Evolutionary conservation across 2,329 filamentous ascomycete genomes (phyloP).

Genomic region (Colletotrichum destructivum): DNA sequence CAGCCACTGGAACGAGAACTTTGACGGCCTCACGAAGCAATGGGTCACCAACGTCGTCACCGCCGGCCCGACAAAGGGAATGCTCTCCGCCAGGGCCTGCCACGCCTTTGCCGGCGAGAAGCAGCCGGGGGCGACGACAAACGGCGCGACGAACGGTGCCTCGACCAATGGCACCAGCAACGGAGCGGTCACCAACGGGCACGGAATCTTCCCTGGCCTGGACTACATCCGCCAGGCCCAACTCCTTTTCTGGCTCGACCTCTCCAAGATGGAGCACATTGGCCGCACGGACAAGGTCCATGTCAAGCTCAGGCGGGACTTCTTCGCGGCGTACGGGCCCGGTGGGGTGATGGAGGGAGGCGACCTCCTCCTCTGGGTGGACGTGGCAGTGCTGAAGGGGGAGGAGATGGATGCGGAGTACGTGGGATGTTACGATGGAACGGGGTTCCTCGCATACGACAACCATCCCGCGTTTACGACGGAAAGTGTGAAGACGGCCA

Average conservation of each 20-base stretch:
- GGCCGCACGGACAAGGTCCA: slow-evolving; percentile 35
- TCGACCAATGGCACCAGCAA: slow-evolving; percentile 17
- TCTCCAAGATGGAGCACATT: slow-evolving; percentile 39
- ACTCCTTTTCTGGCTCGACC: slow-evolving; percentile 36
- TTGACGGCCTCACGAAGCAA: slow-evolving; percentile 37
- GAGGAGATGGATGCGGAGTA: slow-evolving; percentile 40
- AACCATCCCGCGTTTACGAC: slow-evolving; percentile 22
- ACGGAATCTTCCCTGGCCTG: slow-evolving; percentile 33
- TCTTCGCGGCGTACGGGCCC: slow-evolving; percentile 33
- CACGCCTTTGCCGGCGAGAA: slow-evolving; percentile 35
- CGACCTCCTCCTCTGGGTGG: slow-evolving; percentile 37
- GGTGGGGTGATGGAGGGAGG: slow-evolving; percentile 37
- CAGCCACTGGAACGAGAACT: slow-evolving; percentile 38
- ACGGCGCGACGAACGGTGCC: slow-evolving; percentile 21
- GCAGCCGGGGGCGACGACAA: slow-evolving; percentile 30
- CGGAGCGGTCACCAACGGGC: slow-evolving; percentile 24
- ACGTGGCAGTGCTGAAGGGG: slow-evolving; percentile 33
- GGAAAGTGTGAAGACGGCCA: slow-evolving; percentile 11
- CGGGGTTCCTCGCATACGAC: slow-evolving; percentile 36
- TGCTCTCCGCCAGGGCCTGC: slow-evolving; percentile 32
- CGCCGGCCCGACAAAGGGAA: slow-evolving; percentile 24
- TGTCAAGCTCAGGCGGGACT: slow-evolving; percentile 37
- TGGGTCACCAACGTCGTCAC: slow-evolving; percentile 37
- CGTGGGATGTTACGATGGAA: slow-evolving; percentile 37
- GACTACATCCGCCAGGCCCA: slow-evolving; percentile 39